These are phyloP conservation scores for Rhizopus sp. DNA, from an alignment of 371 early-diverging fungal species.

Conservation along the genomic window DNA sequence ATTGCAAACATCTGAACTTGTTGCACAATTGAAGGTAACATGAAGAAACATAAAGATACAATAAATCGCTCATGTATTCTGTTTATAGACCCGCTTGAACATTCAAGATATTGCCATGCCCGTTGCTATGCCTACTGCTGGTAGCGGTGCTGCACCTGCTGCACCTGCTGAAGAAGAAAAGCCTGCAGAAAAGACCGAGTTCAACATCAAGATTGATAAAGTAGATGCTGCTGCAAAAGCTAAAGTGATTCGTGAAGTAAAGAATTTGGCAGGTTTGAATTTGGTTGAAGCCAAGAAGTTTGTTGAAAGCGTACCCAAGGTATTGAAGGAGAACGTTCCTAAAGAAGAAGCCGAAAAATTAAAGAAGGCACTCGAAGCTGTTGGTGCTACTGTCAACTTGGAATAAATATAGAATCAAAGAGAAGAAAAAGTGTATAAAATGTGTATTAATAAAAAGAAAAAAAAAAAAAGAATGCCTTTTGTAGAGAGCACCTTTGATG, in stretches of 20 bases:
- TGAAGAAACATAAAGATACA: not conserved
- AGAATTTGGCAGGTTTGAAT: constrained; percentile 91
- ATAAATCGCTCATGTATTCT: not conserved
- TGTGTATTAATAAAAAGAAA: not conserved
- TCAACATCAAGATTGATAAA: constrained; percentile 95
- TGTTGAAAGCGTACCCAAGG: constrained; percentile 96
- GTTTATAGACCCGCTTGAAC: constrained; percentile 76
- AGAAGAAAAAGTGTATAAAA: constrained; percentile 3
- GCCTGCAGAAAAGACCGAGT: constrained; percentile 89
- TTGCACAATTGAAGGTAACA: constrained; percentile 83
- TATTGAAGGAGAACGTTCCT: constrained; percentile 84
- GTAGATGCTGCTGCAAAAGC: constrained; percentile 95
- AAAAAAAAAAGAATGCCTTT: not conserved
- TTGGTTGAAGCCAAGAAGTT: constrained; percentile 99
- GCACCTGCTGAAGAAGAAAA: constrained; percentile 82
- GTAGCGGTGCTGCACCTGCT: constrained; percentile 63
- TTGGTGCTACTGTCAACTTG: constrained; percentile 91
- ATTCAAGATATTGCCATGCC: constrained; percentile 93
- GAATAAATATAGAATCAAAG: constrained; percentile 64
- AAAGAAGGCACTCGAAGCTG: constrained; percentile 91
- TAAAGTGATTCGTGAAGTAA: constrained; percentile 97
- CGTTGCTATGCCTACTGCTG: constrained; percentile 67
- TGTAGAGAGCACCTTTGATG: not conserved
- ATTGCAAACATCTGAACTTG: constrained; percentile 89
- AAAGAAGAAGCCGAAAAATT: constrained; percentile 98